Conservation (phyloP, 768 basidiomycete genomes). For the Boletales sp. region DNA sequence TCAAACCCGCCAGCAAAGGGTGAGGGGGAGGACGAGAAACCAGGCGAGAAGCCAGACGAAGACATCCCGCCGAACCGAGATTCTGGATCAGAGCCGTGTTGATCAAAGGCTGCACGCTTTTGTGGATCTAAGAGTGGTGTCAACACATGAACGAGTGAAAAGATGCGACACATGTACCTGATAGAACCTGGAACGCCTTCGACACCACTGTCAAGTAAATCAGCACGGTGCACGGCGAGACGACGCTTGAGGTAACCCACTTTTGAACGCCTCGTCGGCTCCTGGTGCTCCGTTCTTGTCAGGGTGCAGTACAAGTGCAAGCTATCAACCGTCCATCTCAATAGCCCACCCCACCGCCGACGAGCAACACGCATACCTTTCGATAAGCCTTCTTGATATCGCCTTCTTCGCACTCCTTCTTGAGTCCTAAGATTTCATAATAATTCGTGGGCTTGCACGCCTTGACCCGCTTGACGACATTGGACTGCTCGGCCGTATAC, state of each 20-base stretch:
- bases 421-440: constrained; percentile 84
- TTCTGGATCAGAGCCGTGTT: constrained; percentile 85
- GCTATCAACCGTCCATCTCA: constrained; percentile 38
- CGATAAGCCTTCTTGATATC: constrained; percentile 95
- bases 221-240: constrained; percentile 1
- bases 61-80: constrained; percentile 72
- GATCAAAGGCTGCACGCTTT: constrained; percentile 85
- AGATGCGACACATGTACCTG: constrained; percentile 42
- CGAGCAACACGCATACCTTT: constrained; percentile 58
- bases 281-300: constrained; percentile 98
- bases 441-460: constrained; percentile 86
- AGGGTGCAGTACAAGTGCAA: constrained; percentile 85
- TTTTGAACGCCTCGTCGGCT: constrained; percentile 97
- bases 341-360: constrained; percentile 3
- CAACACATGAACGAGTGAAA: constrained; percentile 1
- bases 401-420: constrained; percentile 75
- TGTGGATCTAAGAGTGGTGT: constrained; percentile 57
- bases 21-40: constrained; percentile 45
- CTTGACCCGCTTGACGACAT: constrained; percentile 82
- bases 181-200: constrained; percentile 94
- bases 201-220: constrained; percentile 72
- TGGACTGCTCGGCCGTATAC: constrained; percentile 79
- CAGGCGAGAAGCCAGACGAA: constrained; percentile 47
- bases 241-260: constrained; percentile 43
- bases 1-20: constrained; percentile 61